These are phyloP conservation scores for Sclerotinia subarctica DNA, from an alignment of 2,329 filamentous ascomycete species.

Conservation along the genomic window DNA sequence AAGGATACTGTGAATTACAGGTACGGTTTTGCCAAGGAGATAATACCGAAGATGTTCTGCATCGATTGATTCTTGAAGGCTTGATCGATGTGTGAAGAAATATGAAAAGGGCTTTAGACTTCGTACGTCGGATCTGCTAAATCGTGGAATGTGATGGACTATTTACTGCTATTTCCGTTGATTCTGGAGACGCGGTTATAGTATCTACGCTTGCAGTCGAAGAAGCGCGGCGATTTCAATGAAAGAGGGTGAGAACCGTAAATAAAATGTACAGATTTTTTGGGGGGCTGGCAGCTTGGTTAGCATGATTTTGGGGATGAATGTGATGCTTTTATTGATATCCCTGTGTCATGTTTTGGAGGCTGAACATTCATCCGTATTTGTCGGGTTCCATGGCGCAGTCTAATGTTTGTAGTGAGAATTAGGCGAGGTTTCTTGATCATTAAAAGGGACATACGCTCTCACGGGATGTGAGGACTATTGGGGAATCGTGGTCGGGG, in stretches of 20 bases:
- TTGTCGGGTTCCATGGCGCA: no score
- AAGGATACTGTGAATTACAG: constrained; percentile 31
- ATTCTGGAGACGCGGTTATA: background rate
- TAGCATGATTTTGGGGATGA: no score
- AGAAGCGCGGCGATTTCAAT: constrained; percentile 43
- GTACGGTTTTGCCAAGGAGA: constrained; percentile 31
- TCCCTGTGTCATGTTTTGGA: no score
- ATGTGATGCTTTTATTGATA: no score
- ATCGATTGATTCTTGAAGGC: constrained; percentile 27
- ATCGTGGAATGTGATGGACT: background rate
- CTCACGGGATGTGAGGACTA: no score
- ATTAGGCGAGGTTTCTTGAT: no score
- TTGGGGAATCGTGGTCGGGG: no score
- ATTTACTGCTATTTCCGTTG: background rate
- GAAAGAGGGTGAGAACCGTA: constrained; percentile 34
- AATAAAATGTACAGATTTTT: no score
- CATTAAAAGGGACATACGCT: no score
- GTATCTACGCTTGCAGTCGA: constrained; percentile 49
- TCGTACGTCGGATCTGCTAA: background rate
- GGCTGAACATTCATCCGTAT: no score
- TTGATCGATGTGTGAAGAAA: constrained; percentile 19
- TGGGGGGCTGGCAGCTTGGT: no score
- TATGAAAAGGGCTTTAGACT: background rate
- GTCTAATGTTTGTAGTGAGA: no score
- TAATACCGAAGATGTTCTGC: constrained; percentile 30